phyloP scores from a whole-genome alignment of 805 yeast genomes.

The Limtongozyma cylindracea region DNA sequence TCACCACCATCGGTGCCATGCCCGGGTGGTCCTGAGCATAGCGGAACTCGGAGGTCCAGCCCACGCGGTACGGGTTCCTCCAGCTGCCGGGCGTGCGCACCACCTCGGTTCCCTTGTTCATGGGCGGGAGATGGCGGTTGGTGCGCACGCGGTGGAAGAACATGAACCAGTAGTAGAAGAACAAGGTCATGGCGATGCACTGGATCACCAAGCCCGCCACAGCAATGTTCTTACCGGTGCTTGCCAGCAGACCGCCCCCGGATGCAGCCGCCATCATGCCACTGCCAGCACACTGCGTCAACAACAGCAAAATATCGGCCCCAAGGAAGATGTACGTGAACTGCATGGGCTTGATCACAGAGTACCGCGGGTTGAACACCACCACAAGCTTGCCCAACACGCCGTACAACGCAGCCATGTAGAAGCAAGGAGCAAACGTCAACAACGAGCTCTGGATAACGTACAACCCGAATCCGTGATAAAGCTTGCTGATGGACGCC shows the following conservation, averaged over 20 bases:
- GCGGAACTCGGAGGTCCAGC: no score
- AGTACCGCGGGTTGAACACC: constrained; percentile 1
- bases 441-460: constrained; percentile 1
- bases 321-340: constrained; percentile 2
- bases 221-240: neutral
- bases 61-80: no score
- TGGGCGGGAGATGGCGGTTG: no score
- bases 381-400: constrained; percentile 2
- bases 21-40: no score
- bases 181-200: constrained; percentile 1
- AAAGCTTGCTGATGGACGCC: constrained; percentile 1
- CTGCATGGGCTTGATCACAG: constrained; percentile 2
- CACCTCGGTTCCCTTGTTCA: no score
- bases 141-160: constrained; percentile 18
- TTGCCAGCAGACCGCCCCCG: constrained; percentile 6
- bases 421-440: constrained; percentile 2
- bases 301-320: constrained; percentile 1
- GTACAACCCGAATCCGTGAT: constrained; percentile 3
- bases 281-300: neutral
- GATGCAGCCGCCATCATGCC: constrained; percentile 7
- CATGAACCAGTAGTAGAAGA: constrained; percentile 8
- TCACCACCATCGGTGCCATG: constrained; percentile 12
- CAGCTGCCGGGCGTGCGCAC: no score
- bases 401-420: constrained; percentile 2
- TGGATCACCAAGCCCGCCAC: constrained; percentile 1